Evolutionary conservation across 805 yeast species (phyloP).

Genomic region (Vanderwaltozyma yarrowii): DNA sequence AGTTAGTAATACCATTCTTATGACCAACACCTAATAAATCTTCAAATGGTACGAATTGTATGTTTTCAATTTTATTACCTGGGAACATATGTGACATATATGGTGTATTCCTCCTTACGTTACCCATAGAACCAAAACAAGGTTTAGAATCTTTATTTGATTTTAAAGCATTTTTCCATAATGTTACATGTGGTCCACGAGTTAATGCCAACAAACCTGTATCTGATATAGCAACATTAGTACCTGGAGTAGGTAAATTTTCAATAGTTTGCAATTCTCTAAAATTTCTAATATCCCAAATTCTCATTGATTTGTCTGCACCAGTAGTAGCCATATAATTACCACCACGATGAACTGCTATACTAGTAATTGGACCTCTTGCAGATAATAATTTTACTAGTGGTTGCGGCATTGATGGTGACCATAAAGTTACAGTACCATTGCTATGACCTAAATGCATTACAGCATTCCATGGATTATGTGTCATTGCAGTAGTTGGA

Average conservation of each 20-base stretch:
- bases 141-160: conserved; percentile 39
- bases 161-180: conserved; percentile 82
- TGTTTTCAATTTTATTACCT: conserved; percentile 58
- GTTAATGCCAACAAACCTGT: conserved; percentile 80
- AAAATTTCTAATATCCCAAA: conserved; percentile 89
- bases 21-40: conserved; percentile 93
- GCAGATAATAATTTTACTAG: conserved; percentile 71
- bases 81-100: conserved; percentile 87
- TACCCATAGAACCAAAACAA: conserved; percentile 29
- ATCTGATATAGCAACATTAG: conserved; percentile 71
- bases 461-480: conserved; percentile 93
- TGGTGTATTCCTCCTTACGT: conserved; percentile 44
- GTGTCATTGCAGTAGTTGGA: conserved; percentile 79
- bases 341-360: conserved; percentile 87
- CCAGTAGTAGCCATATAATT: conserved; percentile 90
- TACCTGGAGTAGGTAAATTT: conserved; percentile 76
- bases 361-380: conserved; percentile 77
- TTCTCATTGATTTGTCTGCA: conserved; percentile 69
- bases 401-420: conserved; percentile 81
- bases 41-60: conserved; percentile 84
- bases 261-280: conserved; percentile 52
- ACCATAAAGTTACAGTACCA: conserved; percentile 89
- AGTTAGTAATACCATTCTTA: conserved; percentile 62
- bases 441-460: conserved; percentile 88
- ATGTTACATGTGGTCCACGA: conserved; percentile 90